Evolutionary conservation across 345 rosid species (phyloP).

Genomic region (Eucalyptus globulus): DNA sequence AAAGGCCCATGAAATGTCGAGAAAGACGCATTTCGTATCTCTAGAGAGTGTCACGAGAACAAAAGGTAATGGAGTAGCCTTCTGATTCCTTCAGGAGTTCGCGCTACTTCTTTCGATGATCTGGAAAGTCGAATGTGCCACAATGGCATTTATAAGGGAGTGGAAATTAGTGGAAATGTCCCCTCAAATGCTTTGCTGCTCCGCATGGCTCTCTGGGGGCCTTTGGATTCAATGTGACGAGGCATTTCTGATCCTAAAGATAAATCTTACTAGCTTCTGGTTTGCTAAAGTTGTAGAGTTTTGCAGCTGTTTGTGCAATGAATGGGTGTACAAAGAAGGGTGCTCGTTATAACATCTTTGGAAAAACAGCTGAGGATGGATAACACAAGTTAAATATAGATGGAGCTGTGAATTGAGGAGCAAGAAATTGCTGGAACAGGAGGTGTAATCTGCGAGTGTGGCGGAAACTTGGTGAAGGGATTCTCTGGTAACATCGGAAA

Average conservation of each 20-base stretch:
- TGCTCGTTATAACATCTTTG: not conserved
- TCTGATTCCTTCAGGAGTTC: not conserved
- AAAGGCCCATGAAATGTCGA: not conserved
- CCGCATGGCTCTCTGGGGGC: not conserved
- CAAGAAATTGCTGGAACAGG: not conserved
- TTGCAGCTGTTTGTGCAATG: not conserved
- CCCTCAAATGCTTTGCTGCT: not conserved
- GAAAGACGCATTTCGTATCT: not conserved
- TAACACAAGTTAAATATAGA: not conserved
- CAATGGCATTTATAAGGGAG: not conserved
- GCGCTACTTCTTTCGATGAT: not conserved
- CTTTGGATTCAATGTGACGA: not conserved
- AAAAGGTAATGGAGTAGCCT: not conserved
- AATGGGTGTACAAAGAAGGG: not conserved
- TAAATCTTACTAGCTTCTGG: not conserved
- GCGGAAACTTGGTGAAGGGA: not conserved
- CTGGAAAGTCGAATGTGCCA: not conserved
- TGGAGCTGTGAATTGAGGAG: not conserved
- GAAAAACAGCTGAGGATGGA: not conserved
- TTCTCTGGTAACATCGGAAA: not conserved
- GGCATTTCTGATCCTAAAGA: not conserved
- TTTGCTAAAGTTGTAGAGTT: not conserved
- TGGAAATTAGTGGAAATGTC: not conserved
- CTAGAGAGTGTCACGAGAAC: fast-evolving
- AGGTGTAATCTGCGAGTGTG: not conserved